Evolutionary conservation across 106 monocot genomes (phyloP).

Genomic region (Amphibolis antarctica): DNA sequence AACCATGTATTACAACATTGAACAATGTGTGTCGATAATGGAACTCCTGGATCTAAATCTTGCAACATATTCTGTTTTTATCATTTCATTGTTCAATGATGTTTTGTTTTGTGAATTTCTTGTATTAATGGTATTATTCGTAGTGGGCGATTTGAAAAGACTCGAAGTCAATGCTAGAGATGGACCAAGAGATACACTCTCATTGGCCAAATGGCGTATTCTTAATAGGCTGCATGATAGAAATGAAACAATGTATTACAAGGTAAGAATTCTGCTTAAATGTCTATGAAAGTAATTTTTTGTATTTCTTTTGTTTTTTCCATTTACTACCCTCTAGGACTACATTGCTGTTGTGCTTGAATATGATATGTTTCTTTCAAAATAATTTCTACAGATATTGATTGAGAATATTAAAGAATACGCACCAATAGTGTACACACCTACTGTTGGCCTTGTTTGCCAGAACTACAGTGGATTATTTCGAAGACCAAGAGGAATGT

Average conservation of each 20-base stretch:
- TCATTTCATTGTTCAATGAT: neutral
- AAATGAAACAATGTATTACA: constrained; percentile 95
- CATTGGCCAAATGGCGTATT: constrained; percentile 96
- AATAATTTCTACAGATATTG: constrained; percentile 46
- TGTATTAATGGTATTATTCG: neutral
- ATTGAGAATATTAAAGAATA: constrained; percentile 84
- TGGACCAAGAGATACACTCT: constrained; percentile 63
- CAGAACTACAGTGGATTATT: constrained; percentile 97
- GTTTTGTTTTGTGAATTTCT: neutral
- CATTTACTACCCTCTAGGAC: neutral
- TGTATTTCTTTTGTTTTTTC: neutral
- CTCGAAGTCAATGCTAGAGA: constrained; percentile 68
- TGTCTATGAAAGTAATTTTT: neutral
- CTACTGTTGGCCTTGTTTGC: constrained; percentile 96
- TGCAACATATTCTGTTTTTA: neutral
- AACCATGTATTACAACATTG: too few relatives aligned
- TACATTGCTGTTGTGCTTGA: neutral
- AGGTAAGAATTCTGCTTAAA: constrained; percentile 28
- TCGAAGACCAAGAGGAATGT: constrained; percentile 97
- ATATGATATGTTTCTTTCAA: neutral
- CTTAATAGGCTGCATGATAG: constrained; percentile 93
- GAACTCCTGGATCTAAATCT: neutral
- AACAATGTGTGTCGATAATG: too few relatives aligned
- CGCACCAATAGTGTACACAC: constrained; percentile 97
- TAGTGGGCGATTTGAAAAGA: constrained; percentile 91